phyloP scores from a whole-genome alignment of 2,329 filamentous ascomycete genomes.

The Xylariaceae sp. region DNA sequence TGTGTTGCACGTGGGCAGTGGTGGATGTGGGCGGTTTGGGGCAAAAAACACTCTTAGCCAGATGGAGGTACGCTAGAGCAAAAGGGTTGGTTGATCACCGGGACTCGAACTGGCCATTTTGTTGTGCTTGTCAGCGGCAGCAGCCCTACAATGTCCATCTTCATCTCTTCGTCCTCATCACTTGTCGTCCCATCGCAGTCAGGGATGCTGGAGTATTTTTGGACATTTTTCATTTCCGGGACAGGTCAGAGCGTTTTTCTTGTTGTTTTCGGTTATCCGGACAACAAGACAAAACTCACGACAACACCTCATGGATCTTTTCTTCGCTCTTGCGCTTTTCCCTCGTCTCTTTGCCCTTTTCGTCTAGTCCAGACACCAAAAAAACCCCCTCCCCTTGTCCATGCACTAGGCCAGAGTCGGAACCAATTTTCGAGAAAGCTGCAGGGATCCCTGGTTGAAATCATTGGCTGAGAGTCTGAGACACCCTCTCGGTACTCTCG shows the following conservation, averaged over 20 bases:
- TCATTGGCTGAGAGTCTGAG: conserved; percentile 5
- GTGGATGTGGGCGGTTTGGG: neutral
- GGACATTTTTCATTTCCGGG: conserved; percentile 14
- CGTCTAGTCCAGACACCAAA: neutral
- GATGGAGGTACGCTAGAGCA: neutral
- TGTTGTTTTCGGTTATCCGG: no score
- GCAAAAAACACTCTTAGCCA: neutral
- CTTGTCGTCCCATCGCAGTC: neutral
- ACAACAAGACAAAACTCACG: neutral
- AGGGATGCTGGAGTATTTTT: conserved; percentile 11
- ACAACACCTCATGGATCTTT: no score
- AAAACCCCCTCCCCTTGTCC: neutral
- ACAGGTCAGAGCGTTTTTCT: conserved; percentile 15
- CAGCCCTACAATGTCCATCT: no score
- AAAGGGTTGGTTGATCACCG: neutral
- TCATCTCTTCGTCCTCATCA: no score
- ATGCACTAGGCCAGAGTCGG: conserved; percentile 12
- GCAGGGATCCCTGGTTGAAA: conserved; percentile 14
- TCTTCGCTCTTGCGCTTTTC: no score
- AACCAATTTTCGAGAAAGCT: conserved; percentile 21
- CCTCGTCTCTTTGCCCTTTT: neutral
- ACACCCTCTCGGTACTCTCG: conserved; percentile 11
- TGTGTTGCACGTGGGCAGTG: neutral
- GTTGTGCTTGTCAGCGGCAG: no score
- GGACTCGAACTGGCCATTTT: neutral